Evolutionary conservation across 2,329 filamentous ascomycete species (phyloP).

Genomic region (Cladosporium phlei): DNA sequence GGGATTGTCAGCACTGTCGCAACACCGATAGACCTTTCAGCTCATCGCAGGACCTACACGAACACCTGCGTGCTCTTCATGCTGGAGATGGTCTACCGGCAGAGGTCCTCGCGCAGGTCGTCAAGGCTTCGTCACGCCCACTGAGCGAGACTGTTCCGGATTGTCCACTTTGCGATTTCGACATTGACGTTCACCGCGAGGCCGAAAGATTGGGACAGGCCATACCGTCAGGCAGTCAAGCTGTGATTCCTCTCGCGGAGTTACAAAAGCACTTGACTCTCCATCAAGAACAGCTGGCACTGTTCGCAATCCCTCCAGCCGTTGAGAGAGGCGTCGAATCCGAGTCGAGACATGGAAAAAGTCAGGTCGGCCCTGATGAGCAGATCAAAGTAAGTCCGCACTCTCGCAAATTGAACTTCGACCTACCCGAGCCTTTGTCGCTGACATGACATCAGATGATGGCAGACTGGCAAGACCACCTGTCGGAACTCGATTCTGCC

Average conservation of each 20-base stretch:
- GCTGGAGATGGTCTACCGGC: background rate
- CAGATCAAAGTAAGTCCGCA: background rate
- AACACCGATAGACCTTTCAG: background rate
- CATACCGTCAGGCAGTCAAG: background rate
- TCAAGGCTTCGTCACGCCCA: background rate
- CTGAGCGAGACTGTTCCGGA: background rate
- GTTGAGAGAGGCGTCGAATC: slow-evolving; percentile 1
- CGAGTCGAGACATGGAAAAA: background rate
- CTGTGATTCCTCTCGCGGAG: background rate
- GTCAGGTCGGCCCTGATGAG: background rate
- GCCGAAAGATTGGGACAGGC: background rate
- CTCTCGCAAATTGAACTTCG: no score
- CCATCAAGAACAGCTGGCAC: slow-evolving; percentile 14
- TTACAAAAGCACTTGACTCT: slow-evolving; percentile 16
- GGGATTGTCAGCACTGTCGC: slow-evolving; percentile 21
- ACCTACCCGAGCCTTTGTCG: no score
- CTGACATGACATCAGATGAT: no score
- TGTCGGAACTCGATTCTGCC: no score
- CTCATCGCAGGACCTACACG: background rate
- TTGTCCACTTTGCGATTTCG: background rate
- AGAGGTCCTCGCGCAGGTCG: background rate
- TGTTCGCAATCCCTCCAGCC: slow-evolving; percentile 7
- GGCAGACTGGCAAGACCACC: background rate
- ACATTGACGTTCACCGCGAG: background rate
- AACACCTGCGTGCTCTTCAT: background rate